These are phyloP conservation scores for Entomortierella parvispora DNA, from an alignment of 192 early-diverging fungal genomes.

Conservation along the genomic window DNA sequence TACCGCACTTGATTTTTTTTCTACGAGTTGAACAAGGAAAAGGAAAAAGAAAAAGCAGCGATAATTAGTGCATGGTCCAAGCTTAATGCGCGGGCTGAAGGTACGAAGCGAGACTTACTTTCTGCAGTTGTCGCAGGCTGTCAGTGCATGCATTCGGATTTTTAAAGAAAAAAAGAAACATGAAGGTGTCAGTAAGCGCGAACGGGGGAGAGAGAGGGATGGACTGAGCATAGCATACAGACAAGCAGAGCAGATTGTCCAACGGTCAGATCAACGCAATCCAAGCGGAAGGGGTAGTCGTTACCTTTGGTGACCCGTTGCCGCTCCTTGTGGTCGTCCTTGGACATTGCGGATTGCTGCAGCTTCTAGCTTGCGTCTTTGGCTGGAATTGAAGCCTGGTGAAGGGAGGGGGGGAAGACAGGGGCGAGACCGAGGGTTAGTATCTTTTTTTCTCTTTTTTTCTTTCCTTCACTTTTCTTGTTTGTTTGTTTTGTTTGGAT, in stretches of 20 bases:
- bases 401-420: no score
- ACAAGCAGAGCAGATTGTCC: no score
- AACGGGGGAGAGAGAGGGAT: not conserved
- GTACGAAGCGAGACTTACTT: conserved; percentile 35
- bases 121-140: conserved; percentile 53
- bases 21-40: not conserved
- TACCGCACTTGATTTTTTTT: conserved; percentile 21
- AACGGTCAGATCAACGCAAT: no score
- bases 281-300: no score
- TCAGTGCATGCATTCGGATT: not conserved
- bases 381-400: no score
- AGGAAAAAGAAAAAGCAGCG: not conserved
- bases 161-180: not conserved
- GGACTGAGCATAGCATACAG: not conserved
- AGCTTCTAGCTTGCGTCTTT: conserved; percentile 3
- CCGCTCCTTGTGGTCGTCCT: conserved; percentile 50
- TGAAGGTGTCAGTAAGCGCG: not conserved
- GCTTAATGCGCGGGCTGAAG: no score
- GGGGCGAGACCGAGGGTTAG: no score
- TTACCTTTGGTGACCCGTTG: conserved; percentile 53
- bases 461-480: no score
- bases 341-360: conserved; percentile 37
- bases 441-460: no score
- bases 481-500: no score
- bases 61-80: not conserved